These are phyloP conservation scores for Trichophyton verrucosum DNA, from an alignment of 2,329 filamentous ascomycete species.

Conservation along the genomic window DNA sequence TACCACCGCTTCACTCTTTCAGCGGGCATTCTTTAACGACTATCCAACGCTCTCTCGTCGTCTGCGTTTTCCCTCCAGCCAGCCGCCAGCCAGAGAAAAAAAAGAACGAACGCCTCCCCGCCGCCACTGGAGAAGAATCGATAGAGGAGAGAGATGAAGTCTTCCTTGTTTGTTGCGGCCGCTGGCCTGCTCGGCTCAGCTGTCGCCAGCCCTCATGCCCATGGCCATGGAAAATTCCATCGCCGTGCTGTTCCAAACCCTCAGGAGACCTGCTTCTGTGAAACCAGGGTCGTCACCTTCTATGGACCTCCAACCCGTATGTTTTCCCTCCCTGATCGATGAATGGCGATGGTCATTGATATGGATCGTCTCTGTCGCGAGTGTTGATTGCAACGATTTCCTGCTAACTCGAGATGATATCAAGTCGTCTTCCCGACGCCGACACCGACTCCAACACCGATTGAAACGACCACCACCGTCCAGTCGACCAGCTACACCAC, in stretches of 20 bases:
- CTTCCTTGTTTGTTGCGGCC: slow-evolving; percentile 51
- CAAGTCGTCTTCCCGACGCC: slow-evolving; percentile 4
- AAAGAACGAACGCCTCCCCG: no score
- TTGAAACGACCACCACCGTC: slow-evolving; percentile 23
- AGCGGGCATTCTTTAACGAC: slow-evolving; percentile 62
- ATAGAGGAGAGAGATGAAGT: slow-evolving; percentile 51
- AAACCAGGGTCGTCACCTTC: slow-evolving; percentile 60
- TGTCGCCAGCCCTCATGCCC: slow-evolving; percentile 44
- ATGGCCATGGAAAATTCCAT: slow-evolving; percentile 45
- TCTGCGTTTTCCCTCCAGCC: background rate
- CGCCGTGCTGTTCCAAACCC: slow-evolving; percentile 34
- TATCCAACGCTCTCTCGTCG: background rate
- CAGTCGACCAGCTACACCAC: slow-evolving; percentile 29
- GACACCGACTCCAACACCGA: background rate
- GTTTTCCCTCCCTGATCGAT: slow-evolving; percentile 11
- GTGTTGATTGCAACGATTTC: slow-evolving; percentile 20
- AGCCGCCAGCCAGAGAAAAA: no score
- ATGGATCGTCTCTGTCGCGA: background rate
- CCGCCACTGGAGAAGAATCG: background rate
- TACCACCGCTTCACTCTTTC: slow-evolving; percentile 44
- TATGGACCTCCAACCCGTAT: slow-evolving; percentile 54
- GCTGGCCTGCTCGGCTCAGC: slow-evolving; percentile 39
- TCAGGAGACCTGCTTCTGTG: slow-evolving; percentile 50
- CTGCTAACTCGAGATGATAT: background rate
- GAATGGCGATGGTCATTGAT: background rate